phyloP scores from a whole-genome alignment of 2,329 filamentous ascomycete genomes.

The Trichophyton mentagrophytes region DNA sequence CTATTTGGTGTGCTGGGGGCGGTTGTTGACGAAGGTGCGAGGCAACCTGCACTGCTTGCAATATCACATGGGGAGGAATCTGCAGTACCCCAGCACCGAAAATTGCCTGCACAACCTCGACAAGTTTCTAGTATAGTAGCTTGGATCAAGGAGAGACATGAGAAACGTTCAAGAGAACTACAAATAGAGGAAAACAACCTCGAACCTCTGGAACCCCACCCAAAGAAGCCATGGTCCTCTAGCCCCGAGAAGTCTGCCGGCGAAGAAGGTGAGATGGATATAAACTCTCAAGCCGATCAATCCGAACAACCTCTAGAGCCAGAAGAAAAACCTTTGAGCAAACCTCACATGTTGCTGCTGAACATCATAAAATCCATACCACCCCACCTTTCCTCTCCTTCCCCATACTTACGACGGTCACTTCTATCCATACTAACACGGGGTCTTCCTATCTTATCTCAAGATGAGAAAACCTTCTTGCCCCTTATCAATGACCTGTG shows the following conservation, averaged over 20 bases:
- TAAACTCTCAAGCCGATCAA: slow-evolving; percentile 21
- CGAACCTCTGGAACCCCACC: slow-evolving; percentile 13
- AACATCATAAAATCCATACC: slow-evolving; percentile 75
- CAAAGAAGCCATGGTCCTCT: slow-evolving; percentile 19
- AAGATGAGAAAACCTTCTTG: slow-evolving; percentile 70
- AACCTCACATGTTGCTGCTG: slow-evolving; percentile 67
- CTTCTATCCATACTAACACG: slow-evolving; percentile 65
- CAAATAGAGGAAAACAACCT: slow-evolving; percentile 13
- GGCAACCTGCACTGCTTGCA: slow-evolving; percentile 37
- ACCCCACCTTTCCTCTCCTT: slow-evolving; percentile 78
- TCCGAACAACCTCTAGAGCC: slow-evolving; percentile 32
- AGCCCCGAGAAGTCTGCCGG: slow-evolving; percentile 14
- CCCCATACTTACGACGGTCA: slow-evolving; percentile 62
- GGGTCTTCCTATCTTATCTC: slow-evolving; percentile 57
- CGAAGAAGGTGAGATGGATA: slow-evolving; percentile 16
- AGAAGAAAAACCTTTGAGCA: slow-evolving; percentile 52
- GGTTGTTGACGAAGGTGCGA: slow-evolving; percentile 69
- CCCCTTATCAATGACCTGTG: slow-evolving; percentile 83
- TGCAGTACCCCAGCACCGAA: slow-evolving; percentile 17
- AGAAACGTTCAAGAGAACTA: slow-evolving; percentile 20
- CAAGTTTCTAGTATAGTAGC: slow-evolving; percentile 23
- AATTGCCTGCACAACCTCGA: slow-evolving; percentile 21
- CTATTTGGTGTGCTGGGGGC: slow-evolving; percentile 73
- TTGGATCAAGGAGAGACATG: slow-evolving; percentile 24
- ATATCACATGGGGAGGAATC: slow-evolving; percentile 22